Percentiles rank a stretch among this genome's conserved stretches.
These are phyloP conservation scores for Nematocida minor DNA, from an alignment of 371 early-diverging fungal genomes.

Conservation along the genomic window DNA sequence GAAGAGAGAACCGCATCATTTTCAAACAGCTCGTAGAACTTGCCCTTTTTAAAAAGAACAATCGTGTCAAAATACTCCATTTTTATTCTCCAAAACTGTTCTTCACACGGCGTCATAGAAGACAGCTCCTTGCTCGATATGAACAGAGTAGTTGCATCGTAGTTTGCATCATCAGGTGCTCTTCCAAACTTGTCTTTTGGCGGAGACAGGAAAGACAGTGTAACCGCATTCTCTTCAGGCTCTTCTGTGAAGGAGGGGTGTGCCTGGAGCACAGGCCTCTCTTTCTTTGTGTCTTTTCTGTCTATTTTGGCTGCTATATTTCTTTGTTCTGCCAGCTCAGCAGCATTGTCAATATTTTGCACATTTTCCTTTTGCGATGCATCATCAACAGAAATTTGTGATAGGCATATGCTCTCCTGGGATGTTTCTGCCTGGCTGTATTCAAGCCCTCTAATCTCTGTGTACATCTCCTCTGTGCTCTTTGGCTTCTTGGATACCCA, in stretches of 20 bases:
- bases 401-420: too few relatives aligned
- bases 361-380: too few relatives aligned
- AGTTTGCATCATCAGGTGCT: constrained; percentile 70
- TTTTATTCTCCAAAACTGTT: constrained; percentile 98
- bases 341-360: too few relatives aligned
- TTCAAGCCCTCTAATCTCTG: background rate
- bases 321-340: too few relatives aligned
- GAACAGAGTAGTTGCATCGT: constrained; percentile 83
- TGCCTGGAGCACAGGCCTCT: too few relatives aligned
- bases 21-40: constrained; percentile 96
- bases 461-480: background rate
- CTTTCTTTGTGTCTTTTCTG: too few relatives aligned
- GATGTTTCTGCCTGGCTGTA: background rate
- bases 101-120: constrained; percentile 87
- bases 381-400: too few relatives aligned
- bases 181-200: constrained; percentile 56
- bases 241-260: too few relatives aligned
- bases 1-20: constrained; percentile 96
- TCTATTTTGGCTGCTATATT: too few relatives aligned
- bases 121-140: constrained; percentile 75
- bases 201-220: constrained; percentile 3
- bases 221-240: background rate
- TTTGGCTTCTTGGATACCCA: background rate
- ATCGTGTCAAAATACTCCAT: constrained; percentile 82
- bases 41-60: constrained; percentile 97